These are phyloP conservation scores for Tetrapyrgos nigripes DNA, from an alignment of 1,284 basidiomycete species.

Conservation along the genomic window DNA sequence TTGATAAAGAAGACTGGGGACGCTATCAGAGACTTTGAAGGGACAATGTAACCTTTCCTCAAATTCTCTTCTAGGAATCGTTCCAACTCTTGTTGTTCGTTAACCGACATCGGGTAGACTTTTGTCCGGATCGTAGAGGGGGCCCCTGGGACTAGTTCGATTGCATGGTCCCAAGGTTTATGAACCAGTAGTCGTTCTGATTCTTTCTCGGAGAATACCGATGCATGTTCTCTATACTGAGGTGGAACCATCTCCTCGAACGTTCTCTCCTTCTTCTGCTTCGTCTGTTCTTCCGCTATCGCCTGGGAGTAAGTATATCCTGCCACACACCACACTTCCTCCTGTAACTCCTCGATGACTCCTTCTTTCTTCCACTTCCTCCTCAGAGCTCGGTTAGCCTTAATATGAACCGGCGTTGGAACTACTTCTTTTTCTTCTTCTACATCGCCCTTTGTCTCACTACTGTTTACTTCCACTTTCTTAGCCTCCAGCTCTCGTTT, in stretches of 20 bases:
- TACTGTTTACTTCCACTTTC: too few species aligned
- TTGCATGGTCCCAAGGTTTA: neutral
- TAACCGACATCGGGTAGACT: neutral
- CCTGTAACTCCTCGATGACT: neutral
- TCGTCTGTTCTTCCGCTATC: neutral
- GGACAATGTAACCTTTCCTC: neutral
- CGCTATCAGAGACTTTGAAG: neutral
- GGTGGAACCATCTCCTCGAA: neutral
- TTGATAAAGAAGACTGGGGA: conserved; percentile 5
- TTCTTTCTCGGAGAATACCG: neutral
- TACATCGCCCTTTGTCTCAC: too few species aligned
- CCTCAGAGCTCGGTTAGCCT: neutral
- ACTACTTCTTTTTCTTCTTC: too few species aligned
- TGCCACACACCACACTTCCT: neutral
- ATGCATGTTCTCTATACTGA: neutral
- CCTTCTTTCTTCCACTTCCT: neutral
- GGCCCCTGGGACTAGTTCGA: neutral
- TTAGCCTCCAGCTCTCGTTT: neutral
- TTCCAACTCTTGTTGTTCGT: too few species aligned
- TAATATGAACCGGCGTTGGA: neutral
- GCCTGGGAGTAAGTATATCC: conserved; percentile 1
- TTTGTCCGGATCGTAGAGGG: neutral
- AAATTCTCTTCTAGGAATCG: neutral
- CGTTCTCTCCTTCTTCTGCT: neutral
- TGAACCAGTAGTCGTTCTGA: neutral